Conservation (phyloP, 2,329 filamentous ascomycete genomes). For the Pyricularia pennisetigena region DNA sequence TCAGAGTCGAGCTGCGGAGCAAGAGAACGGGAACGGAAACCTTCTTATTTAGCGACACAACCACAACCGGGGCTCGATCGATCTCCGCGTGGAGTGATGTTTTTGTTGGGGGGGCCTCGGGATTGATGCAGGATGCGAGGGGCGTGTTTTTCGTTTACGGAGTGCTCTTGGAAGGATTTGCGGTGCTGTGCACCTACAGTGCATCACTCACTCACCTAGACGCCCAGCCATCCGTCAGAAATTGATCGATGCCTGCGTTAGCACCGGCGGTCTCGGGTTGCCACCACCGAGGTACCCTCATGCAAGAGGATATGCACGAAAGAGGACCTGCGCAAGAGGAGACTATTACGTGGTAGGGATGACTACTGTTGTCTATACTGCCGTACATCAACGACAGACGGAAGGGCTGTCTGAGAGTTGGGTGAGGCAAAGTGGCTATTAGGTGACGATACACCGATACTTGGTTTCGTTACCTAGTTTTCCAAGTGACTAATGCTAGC, state of each 20-base stretch:
- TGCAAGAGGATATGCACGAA: not conserved
- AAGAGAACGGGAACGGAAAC: not conserved
- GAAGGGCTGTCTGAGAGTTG: not conserved
- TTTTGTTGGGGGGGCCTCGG: not conserved
- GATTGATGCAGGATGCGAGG: not conserved
- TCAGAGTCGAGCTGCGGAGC: not conserved
- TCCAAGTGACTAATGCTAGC: not conserved
- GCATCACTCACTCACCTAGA: not conserved
- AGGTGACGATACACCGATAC: not conserved
- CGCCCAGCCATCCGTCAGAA: not conserved
- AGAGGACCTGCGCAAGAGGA: constrained; percentile 1
- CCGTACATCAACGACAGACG: not conserved
- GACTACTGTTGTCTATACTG: not conserved
- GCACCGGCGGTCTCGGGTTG: not conserved
- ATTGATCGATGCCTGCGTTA: not conserved
- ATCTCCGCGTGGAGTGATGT: not conserved
- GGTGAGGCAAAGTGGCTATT: not conserved
- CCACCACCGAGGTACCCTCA: not conserved
- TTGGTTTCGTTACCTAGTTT: not conserved
- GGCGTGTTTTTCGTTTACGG: not conserved
- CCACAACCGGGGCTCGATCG: not conserved
- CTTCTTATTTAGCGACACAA: not conserved
- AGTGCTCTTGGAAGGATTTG: not conserved
- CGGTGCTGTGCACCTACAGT: not conserved
- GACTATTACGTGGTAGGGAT: not conserved